These are phyloP conservation scores for Neolentinus lepideus DNA, from an alignment of 1,284 basidiomycete species.

Conservation along the genomic window DNA sequence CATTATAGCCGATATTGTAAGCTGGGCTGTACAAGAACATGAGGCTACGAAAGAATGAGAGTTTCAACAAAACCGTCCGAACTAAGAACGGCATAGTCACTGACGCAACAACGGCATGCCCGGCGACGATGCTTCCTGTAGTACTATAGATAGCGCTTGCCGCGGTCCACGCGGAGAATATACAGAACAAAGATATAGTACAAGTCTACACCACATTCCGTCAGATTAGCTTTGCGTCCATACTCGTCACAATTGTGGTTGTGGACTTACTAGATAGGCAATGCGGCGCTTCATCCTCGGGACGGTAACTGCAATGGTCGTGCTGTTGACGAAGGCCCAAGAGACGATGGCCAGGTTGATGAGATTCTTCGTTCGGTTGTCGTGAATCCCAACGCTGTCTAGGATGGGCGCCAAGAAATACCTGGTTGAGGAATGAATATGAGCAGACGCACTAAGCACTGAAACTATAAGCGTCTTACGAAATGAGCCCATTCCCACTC, in stretches of 20 bases:
- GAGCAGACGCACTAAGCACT: neutral
- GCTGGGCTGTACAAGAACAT: slow-evolving; percentile 46
- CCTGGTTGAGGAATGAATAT: slow-evolving; percentile 15
- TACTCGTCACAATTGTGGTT: no score
- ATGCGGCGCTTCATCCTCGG: slow-evolving; percentile 40
- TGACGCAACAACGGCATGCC: slow-evolving; percentile 42
- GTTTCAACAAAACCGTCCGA: neutral
- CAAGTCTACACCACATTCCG: slow-evolving; percentile 25
- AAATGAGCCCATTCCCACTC: slow-evolving; percentile 48
- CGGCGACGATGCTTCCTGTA: slow-evolving; percentile 33
- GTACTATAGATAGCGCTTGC: slow-evolving; percentile 41
- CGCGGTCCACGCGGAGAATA: slow-evolving; percentile 48
- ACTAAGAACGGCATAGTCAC: slow-evolving; percentile 10
- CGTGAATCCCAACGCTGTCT: slow-evolving; percentile 37
- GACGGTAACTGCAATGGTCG: slow-evolving; percentile 38
- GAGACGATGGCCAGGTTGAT: slow-evolving; percentile 48
- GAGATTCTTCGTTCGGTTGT: slow-evolving; percentile 41
- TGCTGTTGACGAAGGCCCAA: slow-evolving; percentile 49
- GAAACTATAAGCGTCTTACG: slow-evolving; percentile 23
- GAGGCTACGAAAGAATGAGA: slow-evolving; percentile 27
- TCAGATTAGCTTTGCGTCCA: neutral
- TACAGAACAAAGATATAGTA: slow-evolving; percentile 36
- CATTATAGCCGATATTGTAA: slow-evolving; percentile 43
- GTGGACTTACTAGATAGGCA: slow-evolving; percentile 35
- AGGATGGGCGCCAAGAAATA: slow-evolving; percentile 40